Evolutionary conservation across 208 protist genomes (phyloP), one percentile per base, ranked within the genome.

Genomic region (Trypanosoma lewisi): DNA sequence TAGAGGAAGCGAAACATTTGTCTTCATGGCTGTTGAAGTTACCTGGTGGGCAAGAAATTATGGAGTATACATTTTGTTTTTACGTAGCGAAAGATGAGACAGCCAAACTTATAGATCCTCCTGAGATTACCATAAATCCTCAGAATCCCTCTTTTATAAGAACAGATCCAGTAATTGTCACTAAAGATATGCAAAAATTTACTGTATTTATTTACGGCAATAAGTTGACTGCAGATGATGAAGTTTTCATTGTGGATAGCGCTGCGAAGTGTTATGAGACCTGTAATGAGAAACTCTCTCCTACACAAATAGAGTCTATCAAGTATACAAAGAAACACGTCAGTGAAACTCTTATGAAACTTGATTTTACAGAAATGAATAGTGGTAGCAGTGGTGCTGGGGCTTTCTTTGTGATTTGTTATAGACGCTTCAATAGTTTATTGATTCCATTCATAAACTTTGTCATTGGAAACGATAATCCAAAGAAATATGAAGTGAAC

Each of bases 41-140:
- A 17, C 81, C 78, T 25, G 56, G 44, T 25, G 65, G 83, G 19
- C 30, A 30, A 23, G 44, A 27, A 16, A 59, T 27, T 23, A 76
- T 60, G 41, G 36, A 25, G 36, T 93, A 91, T 70, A 41, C 63
- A 42, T 60, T 85, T 37, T 95, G 89, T 74, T 95, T 89, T 71
- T 73, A 76, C 34, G 53, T 91, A 48, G 48, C 54, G 23, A 76
- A 80, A 65, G 80, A 84, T 63, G 65, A 54, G 31, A 33, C 69
- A 27, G 86, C 83, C 42, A 78, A 77, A 60, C 63, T 63, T 53
- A 62, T 95, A 7, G 7, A 28, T 4, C 37, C 25, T 2, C 48
- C 62, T 4, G 37, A 34, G 30, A 25, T 63, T 11, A 27, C 45
- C 17, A 77, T 93, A 27, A 17, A 44, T 36, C 63, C 73, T 16